Evolutionary conservation across 1,284 basidiomycete genomes (phyloP), one percentile per base, ranked within the genome.

Genomic region (Lentinula novae-zelandiae): DNA sequence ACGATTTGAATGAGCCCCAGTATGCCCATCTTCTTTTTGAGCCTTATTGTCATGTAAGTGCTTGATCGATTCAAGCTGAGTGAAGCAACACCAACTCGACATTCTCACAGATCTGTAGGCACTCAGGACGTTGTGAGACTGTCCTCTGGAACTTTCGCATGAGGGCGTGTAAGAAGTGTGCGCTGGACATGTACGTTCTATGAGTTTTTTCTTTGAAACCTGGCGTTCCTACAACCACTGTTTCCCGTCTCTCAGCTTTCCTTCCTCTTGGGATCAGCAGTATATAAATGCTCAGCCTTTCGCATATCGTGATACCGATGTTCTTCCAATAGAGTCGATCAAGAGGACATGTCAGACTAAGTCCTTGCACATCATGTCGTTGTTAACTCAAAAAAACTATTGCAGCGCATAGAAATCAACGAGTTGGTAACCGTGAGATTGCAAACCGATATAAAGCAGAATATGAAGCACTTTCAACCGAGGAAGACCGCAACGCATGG

Each of bases 21-120:
- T 75, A 71, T 61, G 69, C 70, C 3, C 66, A 71, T 49, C 64
- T 74, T 7, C 59, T 67, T 10, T 74, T 72, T 50, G 67, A 65
- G 13, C 66, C 63, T 22, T 48, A 64, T 34, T 75, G 74, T 49
- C 64, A 69, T 46, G 74, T 74, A 53, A 13, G 69, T 65, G 8
- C 33, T 31, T 34, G 36, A 31, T 13, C 27, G 3, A 20, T 22
- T 20, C n/a, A 22, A 20, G 9, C 1, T 39, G 52, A 20, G 17
- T 44, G 9, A 27, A 27, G 1, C 31, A 39, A 38, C 2, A 12
- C 31, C 31, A 6, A 33, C 17, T 33, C 6, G n/a, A 39, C 2
- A 53, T 0, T 22, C 60, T n/a, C 50, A 12, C 60, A 63, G 48
- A 55, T 63, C 13, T 60, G 62, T 20, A 57, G 57, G 53, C 40